Percentiles rank a stretch among this genome's conserved stretches.
phyloP scores from a whole-genome alignment of 192 early-diverging fungal species.

The Linnemannia hyalina region DNA sequence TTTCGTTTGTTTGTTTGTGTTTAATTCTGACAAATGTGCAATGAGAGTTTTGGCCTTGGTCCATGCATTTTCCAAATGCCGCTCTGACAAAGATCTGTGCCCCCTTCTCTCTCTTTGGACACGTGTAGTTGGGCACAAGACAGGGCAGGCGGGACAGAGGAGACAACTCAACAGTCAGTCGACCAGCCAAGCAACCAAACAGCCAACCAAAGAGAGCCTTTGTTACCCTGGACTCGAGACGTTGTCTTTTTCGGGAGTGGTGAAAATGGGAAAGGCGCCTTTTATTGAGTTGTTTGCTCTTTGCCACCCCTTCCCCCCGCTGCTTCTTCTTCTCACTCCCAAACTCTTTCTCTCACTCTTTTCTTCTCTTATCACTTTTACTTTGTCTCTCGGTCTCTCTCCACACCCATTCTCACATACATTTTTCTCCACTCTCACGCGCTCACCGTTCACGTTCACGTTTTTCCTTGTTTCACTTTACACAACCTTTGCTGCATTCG shows the following conservation, averaged over 20 bases:
- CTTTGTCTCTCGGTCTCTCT: background rate
- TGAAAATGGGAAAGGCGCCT: background rate
- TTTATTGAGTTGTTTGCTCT: background rate
- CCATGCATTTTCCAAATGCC: conserved; percentile 6
- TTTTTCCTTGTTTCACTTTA: background rate
- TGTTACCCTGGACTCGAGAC: background rate
- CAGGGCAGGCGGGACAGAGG: background rate
- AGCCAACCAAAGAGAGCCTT: background rate
- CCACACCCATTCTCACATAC: background rate
- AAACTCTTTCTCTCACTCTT: background rate
- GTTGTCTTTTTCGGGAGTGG: background rate
- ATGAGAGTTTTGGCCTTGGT: conserved; percentile 7
- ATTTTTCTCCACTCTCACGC: background rate
- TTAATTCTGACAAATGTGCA: background rate
- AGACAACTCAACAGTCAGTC: background rate
- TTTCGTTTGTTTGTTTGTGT: background rate
- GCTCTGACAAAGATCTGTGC: background rate
- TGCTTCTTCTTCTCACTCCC: conserved; percentile 9
- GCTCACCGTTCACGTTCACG: conserved; percentile 7
- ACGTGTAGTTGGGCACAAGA: background rate
- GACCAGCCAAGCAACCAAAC: background rate
- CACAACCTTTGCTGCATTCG: background rate
- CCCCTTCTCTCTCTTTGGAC: background rate
- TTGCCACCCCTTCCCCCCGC: background rate
- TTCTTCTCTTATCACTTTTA: background rate